Base-by-base conservation (phyloP, 352 stramenopile genomes). In the Globisporangium canariense region DNA sequence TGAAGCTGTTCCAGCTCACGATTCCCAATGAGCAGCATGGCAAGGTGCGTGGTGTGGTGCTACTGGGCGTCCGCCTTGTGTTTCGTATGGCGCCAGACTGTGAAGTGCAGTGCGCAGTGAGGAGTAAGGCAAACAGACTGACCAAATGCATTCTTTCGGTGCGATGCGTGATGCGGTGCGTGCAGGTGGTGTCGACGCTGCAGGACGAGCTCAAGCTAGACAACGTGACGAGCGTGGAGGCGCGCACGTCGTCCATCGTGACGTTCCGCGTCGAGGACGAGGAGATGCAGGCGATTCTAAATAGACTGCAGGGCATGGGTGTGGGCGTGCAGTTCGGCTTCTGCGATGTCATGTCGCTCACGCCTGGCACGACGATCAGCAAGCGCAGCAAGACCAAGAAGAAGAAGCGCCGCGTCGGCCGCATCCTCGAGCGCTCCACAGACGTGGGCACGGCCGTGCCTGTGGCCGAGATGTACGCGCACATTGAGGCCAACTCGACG, bases 1-100 rank as follows among this genome's bases (percentile, higher is more conserved):
- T 93, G 86, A 94, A 94, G 83, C 86, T 94, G 66, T 94, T 94
- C 79, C 86, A 94, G 73, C 82, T 94, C 54, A 94, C 86, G 64
- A 74, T 94, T 50, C 86, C 86, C 25, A 93, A 94, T 62, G 83
- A 94, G 47, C 83, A 91, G 71, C 83, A 94, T 52, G 69, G 78
- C 70, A 89, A 90, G 68, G 83, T 86, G 40, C 13, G 65, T 25
- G 22, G 1, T 25, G 22, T 25, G 22, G 22, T 25, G 22, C 22
- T 25, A 25, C 0, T 25, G 22, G 22, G 22, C 22, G 22, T 1
- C 22, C 22, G 22, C 22, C 22, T 25, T 25, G 22, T 25, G 22
- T 25, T 25, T 25, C 22, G 22, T 25, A 25, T 25, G 22, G 22
- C 1, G 22, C 22, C 22, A 25, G 13, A 28, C 18, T 30, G 18